Percentiles rank a stretch among this genome's conserved stretches.
Conservation (phyloP, 495 filamentous ascomycete genomes). For the Aspergillus mulundensis region DNA sequence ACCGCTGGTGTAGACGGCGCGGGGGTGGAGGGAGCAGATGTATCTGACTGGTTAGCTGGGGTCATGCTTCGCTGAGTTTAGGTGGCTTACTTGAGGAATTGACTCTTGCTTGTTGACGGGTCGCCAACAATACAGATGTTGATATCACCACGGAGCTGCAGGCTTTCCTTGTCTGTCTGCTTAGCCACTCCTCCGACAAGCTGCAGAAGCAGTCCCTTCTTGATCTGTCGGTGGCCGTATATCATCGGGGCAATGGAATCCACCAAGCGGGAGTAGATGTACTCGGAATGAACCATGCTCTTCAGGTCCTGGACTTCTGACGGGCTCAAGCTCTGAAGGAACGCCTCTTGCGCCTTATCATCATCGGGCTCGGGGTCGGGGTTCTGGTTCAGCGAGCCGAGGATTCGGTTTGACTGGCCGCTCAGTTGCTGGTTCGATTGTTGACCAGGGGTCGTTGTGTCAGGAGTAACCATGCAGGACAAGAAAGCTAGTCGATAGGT, state of each 20-base stretch:
- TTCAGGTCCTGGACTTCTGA: slow-evolving; percentile 88
- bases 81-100: slow-evolving; percentile 76
- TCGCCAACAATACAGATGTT: slow-evolving; percentile 99
- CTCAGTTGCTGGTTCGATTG: slow-evolving; percentile 60
- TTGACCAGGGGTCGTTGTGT: slow-evolving; percentile 73
- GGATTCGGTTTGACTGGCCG: slow-evolving; percentile 71
- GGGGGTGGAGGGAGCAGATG: slow-evolving; percentile 90
- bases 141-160: slow-evolving; percentile 93
- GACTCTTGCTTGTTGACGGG: slow-evolving; percentile 95
- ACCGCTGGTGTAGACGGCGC: slow-evolving; percentile 95
- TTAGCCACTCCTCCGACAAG: slow-evolving; percentile 92
- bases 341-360: slow-evolving; percentile 82
- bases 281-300: slow-evolving; percentile 88
- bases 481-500: slow-evolving; percentile 98
- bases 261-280: slow-evolving; percentile 90
- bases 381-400: slow-evolving; percentile 74
- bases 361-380: slow-evolving; percentile 62
- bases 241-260: slow-evolving; percentile 96
- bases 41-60: slow-evolving; percentile 48
- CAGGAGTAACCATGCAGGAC: slow-evolving; percentile 93
- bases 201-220: slow-evolving; percentile 93
- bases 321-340: slow-evolving; percentile 74
- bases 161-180: slow-evolving; percentile 74
- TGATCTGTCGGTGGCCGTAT: slow-evolving; percentile 95
- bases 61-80: neutral